Base-by-base conservation (phyloP, 257 asterid species). In the Primulina eburnea region DNA sequence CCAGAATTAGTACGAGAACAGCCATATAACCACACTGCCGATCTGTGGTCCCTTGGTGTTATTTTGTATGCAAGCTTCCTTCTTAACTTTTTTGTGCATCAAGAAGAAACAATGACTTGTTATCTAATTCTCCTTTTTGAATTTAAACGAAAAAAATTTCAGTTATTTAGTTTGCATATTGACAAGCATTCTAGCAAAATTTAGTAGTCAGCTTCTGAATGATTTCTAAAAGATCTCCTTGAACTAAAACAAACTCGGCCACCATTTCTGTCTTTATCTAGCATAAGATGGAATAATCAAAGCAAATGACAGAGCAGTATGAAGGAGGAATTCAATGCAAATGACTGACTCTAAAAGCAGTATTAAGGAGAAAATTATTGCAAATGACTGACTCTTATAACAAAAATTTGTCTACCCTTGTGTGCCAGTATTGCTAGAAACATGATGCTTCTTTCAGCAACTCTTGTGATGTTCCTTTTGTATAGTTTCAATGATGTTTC, bases 1-100 rank as follows among this genome's bases (percentile, higher is more conserved):
- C 98, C 99, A 32, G 99, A 94, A 81, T 85, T 94, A 84, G 98
- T 94, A 75, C 86, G 99, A 59, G 99, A 94, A 80, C 99, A 94
- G 70, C 99, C 99, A n/a, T 93, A 94, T 87, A 94, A 94, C 80
- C 97, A 94, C 81, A 89, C 97, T 78, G 99, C 97, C 69, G 99
- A 94, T 82, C 84, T 94, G 70, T 94, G 99, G 99, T 94, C 99
- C 69, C 99, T 94, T 78, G 98, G 99, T 68, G 98, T 94, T 69
- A 94, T 94, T 78, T 79, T 94, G 99, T 94, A 89, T 50, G 99
- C 77, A 40, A 65, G 67, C 62, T 33, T 35, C 34, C 75, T 33
- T 62, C 52, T 32, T 30, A 53, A 34, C 1, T 21, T 65, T 47
- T 43, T 56, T 73, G 47, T 37, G 37, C 35, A 53, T 40, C 65